These are phyloP conservation scores for Trichomonascus vanleenenianus DNA, from an alignment of 805 yeast species.

Conservation along the genomic window DNA sequence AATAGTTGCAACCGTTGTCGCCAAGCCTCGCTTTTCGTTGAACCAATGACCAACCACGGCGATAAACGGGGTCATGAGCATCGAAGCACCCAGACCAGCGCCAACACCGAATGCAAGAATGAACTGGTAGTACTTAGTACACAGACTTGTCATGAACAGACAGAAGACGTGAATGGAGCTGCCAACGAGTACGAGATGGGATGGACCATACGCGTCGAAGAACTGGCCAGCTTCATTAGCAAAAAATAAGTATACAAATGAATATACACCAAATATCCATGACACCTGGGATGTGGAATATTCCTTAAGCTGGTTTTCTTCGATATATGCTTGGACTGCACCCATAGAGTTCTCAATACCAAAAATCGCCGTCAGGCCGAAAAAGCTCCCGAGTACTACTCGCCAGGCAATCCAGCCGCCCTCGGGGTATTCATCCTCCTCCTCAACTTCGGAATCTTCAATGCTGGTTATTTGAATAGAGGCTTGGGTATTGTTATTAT, in stretches of 20 bases:
- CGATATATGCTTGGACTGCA: constrained; percentile 53
- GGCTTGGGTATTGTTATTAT: too few species aligned
- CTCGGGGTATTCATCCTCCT: too few species aligned
- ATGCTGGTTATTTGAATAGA: too few species aligned
- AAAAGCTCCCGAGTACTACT: constrained; percentile 50
- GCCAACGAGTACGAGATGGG: constrained; percentile 38
- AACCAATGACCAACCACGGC: constrained; percentile 65
- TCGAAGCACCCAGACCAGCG: constrained; percentile 52
- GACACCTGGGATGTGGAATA: constrained; percentile 42
- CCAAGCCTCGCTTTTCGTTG: constrained; percentile 47
- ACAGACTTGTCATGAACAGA: constrained; percentile 48
- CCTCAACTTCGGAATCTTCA: too few species aligned
- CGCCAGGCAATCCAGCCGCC: constrained; percentile 52
- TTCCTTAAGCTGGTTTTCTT: constrained; percentile 44
- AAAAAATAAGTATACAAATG: constrained; percentile 40
- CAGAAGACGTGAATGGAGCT: constrained; percentile 43
- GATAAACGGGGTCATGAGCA: constrained; percentile 53
- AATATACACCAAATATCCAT: constrained; percentile 57
- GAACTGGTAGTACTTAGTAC: constrained; percentile 50
- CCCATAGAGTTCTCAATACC: constrained; percentile 56
- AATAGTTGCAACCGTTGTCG: constrained; percentile 41
- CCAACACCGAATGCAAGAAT: constrained; percentile 50
- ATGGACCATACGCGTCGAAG: constrained; percentile 53
- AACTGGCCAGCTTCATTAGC: constrained; percentile 49
- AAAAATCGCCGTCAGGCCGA: constrained; percentile 46